Conservation (phyloP, 345 rosid genomes). For the Boechera divaricarpa region DNA sequence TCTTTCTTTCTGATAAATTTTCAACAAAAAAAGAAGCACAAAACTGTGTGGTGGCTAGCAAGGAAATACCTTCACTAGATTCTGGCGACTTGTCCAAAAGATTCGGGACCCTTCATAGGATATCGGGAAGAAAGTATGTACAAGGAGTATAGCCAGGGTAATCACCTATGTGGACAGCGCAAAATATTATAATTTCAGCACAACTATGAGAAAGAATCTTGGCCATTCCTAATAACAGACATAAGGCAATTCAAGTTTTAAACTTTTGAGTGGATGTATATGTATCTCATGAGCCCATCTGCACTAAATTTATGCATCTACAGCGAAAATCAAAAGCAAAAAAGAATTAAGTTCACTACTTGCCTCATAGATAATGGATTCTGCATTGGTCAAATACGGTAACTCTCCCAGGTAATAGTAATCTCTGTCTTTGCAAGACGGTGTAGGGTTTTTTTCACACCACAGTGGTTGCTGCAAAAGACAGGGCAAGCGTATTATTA, state of each 20-base stretch:
- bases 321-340: neutral
- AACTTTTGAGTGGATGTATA: constrained; percentile 1
- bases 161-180: constrained; percentile 39
- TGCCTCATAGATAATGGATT: constrained; percentile 86
- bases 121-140: constrained; percentile 75
- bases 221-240: neutral
- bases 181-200: constrained; percentile 12
- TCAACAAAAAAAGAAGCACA: constrained; percentile 16
- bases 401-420: constrained; percentile 86
- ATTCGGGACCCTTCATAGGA: constrained; percentile 73
- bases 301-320: neutral
- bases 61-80: constrained; percentile 65
- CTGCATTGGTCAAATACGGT: constrained; percentile 76
- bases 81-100: constrained; percentile 66
- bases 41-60: constrained; percentile 25
- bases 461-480: constrained; percentile 84
- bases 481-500: constrained; percentile 9
- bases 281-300: constrained; percentile 9
- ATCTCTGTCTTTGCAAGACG: constrained; percentile 74
- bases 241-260: neutral
- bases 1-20: neutral
- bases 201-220: constrained; percentile 14
- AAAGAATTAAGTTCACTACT: constrained; percentile 6
- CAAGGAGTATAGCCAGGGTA: constrained; percentile 63
- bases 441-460: constrained; percentile 57